Evolutionary conservation across 495 filamentous ascomycete species (phyloP), one percentile per base, ranked within the genome.

Genomic region (Oidiodendron maius): DNA sequence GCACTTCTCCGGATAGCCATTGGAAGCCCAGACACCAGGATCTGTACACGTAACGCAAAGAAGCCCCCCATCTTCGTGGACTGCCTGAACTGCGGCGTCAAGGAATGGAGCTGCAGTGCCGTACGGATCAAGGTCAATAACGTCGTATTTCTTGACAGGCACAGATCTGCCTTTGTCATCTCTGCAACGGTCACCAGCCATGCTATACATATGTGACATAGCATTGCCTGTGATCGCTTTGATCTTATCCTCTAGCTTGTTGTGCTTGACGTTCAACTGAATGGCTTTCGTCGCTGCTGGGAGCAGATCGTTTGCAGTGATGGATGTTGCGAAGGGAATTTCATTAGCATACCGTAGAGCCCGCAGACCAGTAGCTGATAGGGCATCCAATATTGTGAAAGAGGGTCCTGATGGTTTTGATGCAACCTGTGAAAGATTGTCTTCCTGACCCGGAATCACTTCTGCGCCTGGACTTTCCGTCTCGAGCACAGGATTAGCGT

Each of bases 21-120:
- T 83, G 0, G 93, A 97, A 0, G 93, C 93, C 76, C 87, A 97
- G 12, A 97, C 86, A 11, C 82, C 87, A 4, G 91, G 87, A 68
- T 99, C 93, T 0, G 93, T 99, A 65, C 93, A 97, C 5, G 93
- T 99, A 16, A 97, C 83, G 63, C 91, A 96, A 5, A 99, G 76
- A 12, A 99, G 72, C 15, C 94, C 93, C 3, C 88, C 90, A 46
- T 83, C 76, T 50, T 95, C 87, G 26, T 78, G 80, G 10, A 96
- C 71, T 0, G 83, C 80, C 58, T 94, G 89, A 1, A 97, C 73
- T 3, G 94, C 89, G 3, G 87, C 83, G 60, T 99, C 93, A 12
- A 97, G 65, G 66, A 97, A 97, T 1, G 90, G 86, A 21, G 82
- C 84, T 0, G 94, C 93, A 1, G 86, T 89, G 15, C 93, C 93